These are phyloP conservation scores for Monilinia vaccinii-corymbosi DNA, from an alignment of 2,329 filamentous ascomycete genomes.

Conservation along the genomic window DNA sequence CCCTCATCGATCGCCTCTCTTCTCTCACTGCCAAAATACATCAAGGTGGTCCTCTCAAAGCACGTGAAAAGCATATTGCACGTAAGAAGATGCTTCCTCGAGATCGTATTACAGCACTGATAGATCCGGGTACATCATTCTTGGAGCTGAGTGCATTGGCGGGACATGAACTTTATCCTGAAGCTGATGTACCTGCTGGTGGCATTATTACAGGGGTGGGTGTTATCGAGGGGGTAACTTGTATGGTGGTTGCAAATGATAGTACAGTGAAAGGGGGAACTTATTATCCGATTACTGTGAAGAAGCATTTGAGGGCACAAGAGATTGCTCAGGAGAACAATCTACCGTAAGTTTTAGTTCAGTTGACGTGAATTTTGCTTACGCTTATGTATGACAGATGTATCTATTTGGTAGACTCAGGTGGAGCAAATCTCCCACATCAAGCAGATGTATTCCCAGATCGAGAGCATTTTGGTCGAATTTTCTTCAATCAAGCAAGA, in stretches of 20 bases:
- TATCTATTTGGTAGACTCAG: conserved; percentile 93
- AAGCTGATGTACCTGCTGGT: conserved; percentile 78
- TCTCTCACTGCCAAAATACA: conserved; percentile 63
- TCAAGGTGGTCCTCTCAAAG: conserved; percentile 70
- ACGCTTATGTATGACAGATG: conserved; percentile 41
- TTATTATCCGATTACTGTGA: conserved; percentile 94
- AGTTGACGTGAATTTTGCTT: neutral
- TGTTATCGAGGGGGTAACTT: conserved; percentile 80
- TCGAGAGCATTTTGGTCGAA: conserved; percentile 83
- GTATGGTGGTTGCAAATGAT: conserved; percentile 91
- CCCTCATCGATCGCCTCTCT: conserved; percentile 60
- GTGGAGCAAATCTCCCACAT: conserved; percentile 88
- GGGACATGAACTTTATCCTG: conserved; percentile 75
- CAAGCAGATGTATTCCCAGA: conserved; percentile 96
- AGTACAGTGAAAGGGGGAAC: conserved; percentile 96
- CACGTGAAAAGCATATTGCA: conserved; percentile 76
- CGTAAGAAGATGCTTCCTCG: conserved; percentile 91
- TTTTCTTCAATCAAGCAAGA: conserved; percentile 95
- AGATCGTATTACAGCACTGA: conserved; percentile 76
- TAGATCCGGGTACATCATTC: conserved; percentile 85
- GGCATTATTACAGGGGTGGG: conserved; percentile 92
- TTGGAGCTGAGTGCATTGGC: conserved; percentile 90
- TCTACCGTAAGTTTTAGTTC: conserved; percentile 42
- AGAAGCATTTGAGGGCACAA: conserved; percentile 92
- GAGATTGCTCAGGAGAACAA: conserved; percentile 83